Evolutionary conservation across 176 grass and related monocot genomes (phyloP).

Genomic region (Aegilops tauschii): DNA sequence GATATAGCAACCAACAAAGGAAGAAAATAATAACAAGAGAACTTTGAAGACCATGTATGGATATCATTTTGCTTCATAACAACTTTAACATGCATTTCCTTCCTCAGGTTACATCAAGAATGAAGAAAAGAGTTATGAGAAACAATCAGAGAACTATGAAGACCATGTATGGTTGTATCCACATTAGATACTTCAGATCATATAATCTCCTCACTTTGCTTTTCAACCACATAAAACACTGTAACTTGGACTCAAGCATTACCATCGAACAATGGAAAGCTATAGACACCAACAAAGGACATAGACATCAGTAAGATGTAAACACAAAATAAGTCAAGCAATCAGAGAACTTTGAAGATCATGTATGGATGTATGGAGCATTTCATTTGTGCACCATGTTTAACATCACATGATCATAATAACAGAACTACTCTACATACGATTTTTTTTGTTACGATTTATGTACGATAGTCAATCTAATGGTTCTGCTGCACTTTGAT

Average conservation of each 20-base stretch:
- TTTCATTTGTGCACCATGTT: not conserved
- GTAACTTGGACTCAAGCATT: not conserved
- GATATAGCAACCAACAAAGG: not conserved
- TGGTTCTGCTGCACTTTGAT: no score
- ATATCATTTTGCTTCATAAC: slow-evolving; percentile 9
- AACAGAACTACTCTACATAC: no score
- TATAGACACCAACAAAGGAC: not conserved
- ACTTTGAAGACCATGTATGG: slow-evolving; percentile 50
- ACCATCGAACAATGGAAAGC: not conserved
- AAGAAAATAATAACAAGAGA: slow-evolving; percentile 27
- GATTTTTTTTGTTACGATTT: no score
- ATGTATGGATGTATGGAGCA: slow-evolving; percentile 7
- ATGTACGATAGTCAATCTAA: no score
- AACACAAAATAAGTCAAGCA: not conserved
- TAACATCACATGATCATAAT: not conserved
- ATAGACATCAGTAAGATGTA: no score
- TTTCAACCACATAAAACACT: not conserved
- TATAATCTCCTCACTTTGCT: not conserved
- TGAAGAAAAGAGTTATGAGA: not conserved
- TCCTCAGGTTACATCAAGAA: not conserved
- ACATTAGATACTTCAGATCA: slow-evolving; percentile 46
- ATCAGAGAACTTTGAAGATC: slow-evolving; percentile 68
- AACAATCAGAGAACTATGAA: slow-evolving; percentile 65
- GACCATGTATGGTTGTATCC: slow-evolving; percentile 34
- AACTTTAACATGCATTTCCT: not conserved